These are phyloP conservation scores for Senecio squalidus DNA, from an alignment of 140 eudicot genomes.

Conservation along the genomic window DNA sequence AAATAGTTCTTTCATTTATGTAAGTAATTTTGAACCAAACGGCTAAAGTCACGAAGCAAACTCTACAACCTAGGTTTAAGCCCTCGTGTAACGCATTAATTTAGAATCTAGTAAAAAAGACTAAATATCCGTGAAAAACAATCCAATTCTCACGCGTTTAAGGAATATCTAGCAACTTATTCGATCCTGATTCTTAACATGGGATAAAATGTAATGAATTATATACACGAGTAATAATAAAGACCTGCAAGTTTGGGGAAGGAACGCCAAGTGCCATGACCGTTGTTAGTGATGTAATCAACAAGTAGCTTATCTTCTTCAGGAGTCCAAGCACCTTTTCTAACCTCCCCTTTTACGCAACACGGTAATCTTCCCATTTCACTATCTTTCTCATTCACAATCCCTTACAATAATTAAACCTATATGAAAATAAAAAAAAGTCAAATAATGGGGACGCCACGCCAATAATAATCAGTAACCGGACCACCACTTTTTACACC, in stretches of 20 bases:
- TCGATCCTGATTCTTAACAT: background rate
- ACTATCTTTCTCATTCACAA: conserved; percentile 27
- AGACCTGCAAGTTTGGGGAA: conserved; percentile 56
- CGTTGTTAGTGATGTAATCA: conserved; percentile 36
- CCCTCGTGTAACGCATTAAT: too few species aligned
- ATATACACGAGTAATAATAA: background rate
- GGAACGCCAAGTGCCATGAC: conserved; percentile 61
- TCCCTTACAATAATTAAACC: background rate
- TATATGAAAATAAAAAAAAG: background rate
- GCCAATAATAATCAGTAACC: conserved; percentile 8
- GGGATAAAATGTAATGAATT: too few species aligned
- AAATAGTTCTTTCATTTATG: background rate
- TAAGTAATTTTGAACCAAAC: background rate
- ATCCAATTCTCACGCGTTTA: too few species aligned
- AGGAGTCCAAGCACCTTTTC: conserved; percentile 59
- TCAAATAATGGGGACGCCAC: conserved; percentile 25
- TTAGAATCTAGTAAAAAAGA: too few species aligned
- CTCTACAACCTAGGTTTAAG: background rate
- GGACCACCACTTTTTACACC: conserved; percentile 14
- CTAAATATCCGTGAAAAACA: too few species aligned
- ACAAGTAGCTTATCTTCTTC: conserved; percentile 49
- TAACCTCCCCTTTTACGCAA: conserved; percentile 33
- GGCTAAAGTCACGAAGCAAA: background rate
- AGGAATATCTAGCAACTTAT: too few species aligned
- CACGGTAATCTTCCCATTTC: conserved; percentile 49